A percentile compares a stretch with the other conserved stretches of the same genome.
Evolutionary conservation across 805 yeast genomes (phyloP).

Genomic region (Kurtzmaniella fragi): DNA sequence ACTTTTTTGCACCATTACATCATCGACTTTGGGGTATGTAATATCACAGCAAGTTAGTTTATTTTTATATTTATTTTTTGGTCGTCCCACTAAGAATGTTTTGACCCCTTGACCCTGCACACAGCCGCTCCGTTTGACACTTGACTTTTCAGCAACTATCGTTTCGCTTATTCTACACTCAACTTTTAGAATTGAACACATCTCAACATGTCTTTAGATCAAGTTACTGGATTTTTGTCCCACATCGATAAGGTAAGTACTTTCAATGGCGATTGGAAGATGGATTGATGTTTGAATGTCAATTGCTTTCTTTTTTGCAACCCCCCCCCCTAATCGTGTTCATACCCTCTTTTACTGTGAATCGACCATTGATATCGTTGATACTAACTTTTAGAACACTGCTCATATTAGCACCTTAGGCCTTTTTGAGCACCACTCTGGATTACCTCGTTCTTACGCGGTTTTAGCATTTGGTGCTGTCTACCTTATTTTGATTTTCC

Average conservation of each 20-base stretch:
- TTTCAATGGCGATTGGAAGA: slow-evolving; percentile 1
- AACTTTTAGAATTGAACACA: too few relatives aligned
- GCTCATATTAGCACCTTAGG: slow-evolving; percentile 24
- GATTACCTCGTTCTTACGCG: slow-evolving; percentile 80
- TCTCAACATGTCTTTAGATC: slow-evolving; percentile 20
- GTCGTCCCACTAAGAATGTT: too few relatives aligned
- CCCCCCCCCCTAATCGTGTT: not conserved
- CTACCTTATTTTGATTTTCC: slow-evolving; percentile 74
- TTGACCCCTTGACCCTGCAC: not conserved
- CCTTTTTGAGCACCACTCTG: slow-evolving; percentile 39
- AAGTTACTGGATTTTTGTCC: slow-evolving; percentile 43
- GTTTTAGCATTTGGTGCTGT: slow-evolving; percentile 58
- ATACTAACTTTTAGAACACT: slow-evolving; percentile 3
- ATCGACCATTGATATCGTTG: slow-evolving; percentile 21
- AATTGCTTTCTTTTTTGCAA: not conserved
- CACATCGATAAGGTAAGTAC: slow-evolving; percentile 43
- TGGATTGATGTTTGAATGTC: too few relatives aligned
- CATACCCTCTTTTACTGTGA: slow-evolving; percentile 28
- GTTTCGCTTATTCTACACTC: not conserved
- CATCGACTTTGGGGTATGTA: not conserved
- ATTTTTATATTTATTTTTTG: not conserved
- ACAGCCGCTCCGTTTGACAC: not conserved
- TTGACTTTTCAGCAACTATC: not conserved
- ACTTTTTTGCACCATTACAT: too few relatives aligned
- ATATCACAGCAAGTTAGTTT: not conserved